Evolutionary conservation across 83 land plant species (phyloP), one percentile per base, ranked within the genome.

Genomic region (Diphasiastrum complanatum): DNA sequence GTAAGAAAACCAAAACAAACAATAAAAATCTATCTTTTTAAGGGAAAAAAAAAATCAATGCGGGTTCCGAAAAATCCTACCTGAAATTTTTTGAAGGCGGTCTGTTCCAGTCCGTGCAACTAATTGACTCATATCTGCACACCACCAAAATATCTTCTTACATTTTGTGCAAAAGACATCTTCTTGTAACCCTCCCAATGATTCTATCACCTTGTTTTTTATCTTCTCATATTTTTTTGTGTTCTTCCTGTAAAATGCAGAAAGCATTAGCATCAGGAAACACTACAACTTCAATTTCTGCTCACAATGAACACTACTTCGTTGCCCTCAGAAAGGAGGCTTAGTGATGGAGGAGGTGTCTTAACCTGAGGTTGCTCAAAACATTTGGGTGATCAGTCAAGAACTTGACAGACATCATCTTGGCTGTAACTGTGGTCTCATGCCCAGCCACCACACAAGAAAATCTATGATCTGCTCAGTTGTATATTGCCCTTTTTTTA

Each of bases 391-490:
- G 69, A 11, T 41, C 76, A 22, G 62, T 66, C 33, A 88, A 67
- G 74, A 84, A 88, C 69, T 79, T 79, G 51, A 88, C 73, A 40
- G 84, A 79, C 11, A 88, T 57, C 37, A 89, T 75, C 22, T 84
- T 69, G 30, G 89, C 81, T 0, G 79, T 78, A 2, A 89, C 80
- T 0, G 95, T 76, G 25, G 95, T 88, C 52, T 88, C 95, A 43
- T 84, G 89, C 24, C 89, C 95, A 14, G 95, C 95, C 48, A 88
- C 84, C n/a, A 88, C 30, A 88, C 71, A 2, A 88, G 36, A 40
- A 88, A 70, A 47, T 88, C 95, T 2, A 84, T 73, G 4, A 88
- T 85, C 64, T 88, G 95, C 52, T 88, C 95, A n/a, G 68, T 79
- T 2, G 80, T 74, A 24, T 18, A 10, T 62, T 70, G 2, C 83